These are phyloP conservation scores for Penicillium oxalicum DNA, from an alignment of 2,329 filamentous ascomycete species.

Conservation along the genomic window DNA sequence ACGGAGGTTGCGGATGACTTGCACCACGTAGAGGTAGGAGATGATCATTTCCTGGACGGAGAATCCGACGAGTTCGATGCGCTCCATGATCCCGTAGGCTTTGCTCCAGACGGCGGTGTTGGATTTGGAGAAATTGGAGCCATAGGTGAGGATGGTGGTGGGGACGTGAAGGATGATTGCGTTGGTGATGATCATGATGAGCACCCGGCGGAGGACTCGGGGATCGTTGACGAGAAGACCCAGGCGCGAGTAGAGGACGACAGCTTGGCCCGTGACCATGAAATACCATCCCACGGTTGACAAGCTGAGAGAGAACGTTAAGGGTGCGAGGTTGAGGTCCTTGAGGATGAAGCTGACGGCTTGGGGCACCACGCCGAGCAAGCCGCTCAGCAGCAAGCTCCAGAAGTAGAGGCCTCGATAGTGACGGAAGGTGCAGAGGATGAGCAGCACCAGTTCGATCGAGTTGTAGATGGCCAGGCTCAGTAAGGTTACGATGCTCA, in stretches of 20 bases:
- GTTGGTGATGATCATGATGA: constrained; percentile 11
- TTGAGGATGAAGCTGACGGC: constrained; percentile 29
- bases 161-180: constrained; percentile 28
- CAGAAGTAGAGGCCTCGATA: constrained; percentile 5
- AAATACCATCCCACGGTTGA: constrained; percentile 46
- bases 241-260: constrained; percentile 9
- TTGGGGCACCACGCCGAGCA: constrained; percentile 13
- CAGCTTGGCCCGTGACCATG: constrained; percentile 29
- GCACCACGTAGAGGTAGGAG: constrained; percentile 10
- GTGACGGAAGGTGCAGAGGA: neutral
- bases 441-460: constrained; percentile 1
- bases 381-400: constrained; percentile 1
- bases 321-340: constrained; percentile 17
- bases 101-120: constrained; percentile 26
- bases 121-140: constrained; percentile 10
- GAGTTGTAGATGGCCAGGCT: constrained; percentile 3
- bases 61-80: constrained; percentile 11
- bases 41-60: constrained; percentile 12
- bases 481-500: neutral
- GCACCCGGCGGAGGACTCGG: constrained; percentile 4
- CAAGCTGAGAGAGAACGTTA: constrained; percentile 27
- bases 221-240: constrained; percentile 8
- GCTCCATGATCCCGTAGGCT: constrained; percentile 10
- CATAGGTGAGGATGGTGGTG: constrained; percentile 48
- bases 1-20: constrained; percentile 30